These are phyloP conservation scores for Leccinum aurantiacum DNA, from an alignment of 768 basidiomycete species.

Conservation along the genomic window DNA sequence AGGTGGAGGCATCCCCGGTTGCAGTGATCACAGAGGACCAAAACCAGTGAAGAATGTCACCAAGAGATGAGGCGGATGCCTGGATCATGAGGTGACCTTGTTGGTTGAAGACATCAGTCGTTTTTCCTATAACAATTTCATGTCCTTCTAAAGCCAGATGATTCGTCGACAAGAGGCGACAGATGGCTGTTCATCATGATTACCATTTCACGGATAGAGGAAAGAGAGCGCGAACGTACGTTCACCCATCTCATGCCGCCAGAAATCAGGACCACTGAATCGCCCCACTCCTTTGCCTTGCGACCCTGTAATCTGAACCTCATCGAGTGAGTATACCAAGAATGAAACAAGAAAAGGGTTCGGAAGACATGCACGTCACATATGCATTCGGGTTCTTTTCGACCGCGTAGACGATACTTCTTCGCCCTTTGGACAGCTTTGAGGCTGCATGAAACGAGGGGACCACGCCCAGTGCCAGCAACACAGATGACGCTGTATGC, in stretches of 20 bases:
- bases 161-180: no score
- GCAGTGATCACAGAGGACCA: no score
- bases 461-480: conserved; percentile 94
- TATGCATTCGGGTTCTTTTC: conserved; percentile 98
- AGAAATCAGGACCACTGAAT: conserved; percentile 76
- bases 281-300: conserved; percentile 79
- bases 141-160: no score
- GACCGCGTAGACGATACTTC: conserved; percentile 69
- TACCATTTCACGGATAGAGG: no score
- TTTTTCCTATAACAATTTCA: no score
- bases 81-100: no score
- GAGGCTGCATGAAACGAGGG: conserved; percentile 83
- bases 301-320: conserved; percentile 75
- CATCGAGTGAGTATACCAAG: conserved; percentile 15
- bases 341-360: conserved; percentile 6
- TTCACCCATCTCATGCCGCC: conserved; percentile 91
- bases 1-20: no score
- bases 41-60: no score
- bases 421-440: conserved; percentile 68
- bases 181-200: no score
- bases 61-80: no score
- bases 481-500: conserved; percentile 84
- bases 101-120: no score
- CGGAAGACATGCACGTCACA: conserved; percentile 68
- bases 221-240: no score